Evolutionary conservation across 176 grass and related monocot species (phyloP), one percentile per base, ranked within the genome.

Genomic region (Aegilops longissima): DNA sequence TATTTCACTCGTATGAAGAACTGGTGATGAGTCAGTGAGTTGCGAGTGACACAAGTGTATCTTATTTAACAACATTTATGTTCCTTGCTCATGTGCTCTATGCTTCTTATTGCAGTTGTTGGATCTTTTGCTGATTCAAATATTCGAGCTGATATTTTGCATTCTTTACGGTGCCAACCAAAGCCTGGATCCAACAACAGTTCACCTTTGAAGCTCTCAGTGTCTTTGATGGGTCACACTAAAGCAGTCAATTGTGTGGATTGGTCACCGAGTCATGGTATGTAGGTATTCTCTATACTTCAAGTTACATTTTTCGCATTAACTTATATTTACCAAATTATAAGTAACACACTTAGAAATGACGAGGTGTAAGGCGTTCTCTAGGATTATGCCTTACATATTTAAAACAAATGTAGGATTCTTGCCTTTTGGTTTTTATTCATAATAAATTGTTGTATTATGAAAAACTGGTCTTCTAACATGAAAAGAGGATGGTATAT

Each of bases 191-290:
- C 67, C 9, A 89, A 64, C 44, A 90, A 34, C 47, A 90, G 67
- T 80, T 42, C 76, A 31, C 89, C 91, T 36, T 68, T 47, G 20
- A 86, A 82, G 80, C 85, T 85, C 58, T 92, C 91, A 14, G 81
- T 90, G 84, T 89, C 89, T 65, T 87, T 98, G 79, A 58, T 33
- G 14, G 81, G 83, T 69, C 95, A 98, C 88, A 87, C 35, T 80
- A 90, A 83, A 71, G 87, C 91, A 89, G 88, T 93, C 80, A 98
- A 93, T 82, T 89, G 86, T 78, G 34, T 98, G 61, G 89, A 93
- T 47, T 98, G 95, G 95, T 95, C 95, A 7, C 64, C 76, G 1
- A 95, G 73, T 69, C 86, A 98, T 87, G 89, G 95, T 93, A 27
- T 64, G 89, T 90, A 86, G 65, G 81, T 63, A 75, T 58, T 91